phyloP scores from a whole-genome alignment of 129 eudicot species.

The Rutidosis leptorrhynchoides region DNA sequence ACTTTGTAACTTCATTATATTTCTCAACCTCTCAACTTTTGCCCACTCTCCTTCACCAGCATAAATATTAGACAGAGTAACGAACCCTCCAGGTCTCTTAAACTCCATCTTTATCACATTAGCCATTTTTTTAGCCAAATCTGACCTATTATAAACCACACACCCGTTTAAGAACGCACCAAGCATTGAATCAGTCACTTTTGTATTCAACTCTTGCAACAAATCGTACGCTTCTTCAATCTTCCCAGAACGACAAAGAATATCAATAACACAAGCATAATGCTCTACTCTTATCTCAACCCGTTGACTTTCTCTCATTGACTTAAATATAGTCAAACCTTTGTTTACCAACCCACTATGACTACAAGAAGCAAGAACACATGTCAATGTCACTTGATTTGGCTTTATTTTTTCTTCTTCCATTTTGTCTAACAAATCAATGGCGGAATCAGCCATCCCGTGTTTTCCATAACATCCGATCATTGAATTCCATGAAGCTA shows the following conservation, averaged over 20 bases:
- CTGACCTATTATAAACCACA: slow-evolving; percentile 57
- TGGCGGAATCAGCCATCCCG: slow-evolving; percentile 45
- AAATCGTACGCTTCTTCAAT: slow-evolving; percentile 59
- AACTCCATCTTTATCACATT: slow-evolving; percentile 32
- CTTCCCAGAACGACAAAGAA: slow-evolving; percentile 64
- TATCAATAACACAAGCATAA: slow-evolving; percentile 67
- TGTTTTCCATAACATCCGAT: slow-evolving; percentile 70
- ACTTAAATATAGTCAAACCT: slow-evolving; percentile 59
- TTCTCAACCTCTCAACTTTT: slow-evolving; percentile 54
- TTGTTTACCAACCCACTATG: slow-evolving; percentile 63
- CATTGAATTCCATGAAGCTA: slow-evolving; percentile 67
- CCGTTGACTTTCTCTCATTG: slow-evolving; percentile 46
- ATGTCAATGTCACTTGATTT: slow-evolving; percentile 61
- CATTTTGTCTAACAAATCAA: slow-evolving; percentile 54
- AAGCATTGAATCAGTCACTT: slow-evolving; percentile 42
- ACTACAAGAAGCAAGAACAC: slow-evolving; percentile 71
- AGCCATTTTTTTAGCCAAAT: slow-evolving; percentile 54
- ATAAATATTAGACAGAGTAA: slow-evolving; percentile 59
- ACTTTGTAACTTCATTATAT: slow-evolving; percentile 48
- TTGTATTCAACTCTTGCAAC: slow-evolving; percentile 37
- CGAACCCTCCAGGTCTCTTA: slow-evolving; percentile 56
- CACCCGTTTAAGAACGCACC: slow-evolving; percentile 85
- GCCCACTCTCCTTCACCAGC: slow-evolving; percentile 71
- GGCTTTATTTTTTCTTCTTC: slow-evolving; percentile 38
- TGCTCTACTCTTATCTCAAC: slow-evolving; percentile 55